These are phyloP conservation scores for Spinacia oleracea DNA, from an alignment of 179 eudicot species.

Conservation along the genomic window DNA sequence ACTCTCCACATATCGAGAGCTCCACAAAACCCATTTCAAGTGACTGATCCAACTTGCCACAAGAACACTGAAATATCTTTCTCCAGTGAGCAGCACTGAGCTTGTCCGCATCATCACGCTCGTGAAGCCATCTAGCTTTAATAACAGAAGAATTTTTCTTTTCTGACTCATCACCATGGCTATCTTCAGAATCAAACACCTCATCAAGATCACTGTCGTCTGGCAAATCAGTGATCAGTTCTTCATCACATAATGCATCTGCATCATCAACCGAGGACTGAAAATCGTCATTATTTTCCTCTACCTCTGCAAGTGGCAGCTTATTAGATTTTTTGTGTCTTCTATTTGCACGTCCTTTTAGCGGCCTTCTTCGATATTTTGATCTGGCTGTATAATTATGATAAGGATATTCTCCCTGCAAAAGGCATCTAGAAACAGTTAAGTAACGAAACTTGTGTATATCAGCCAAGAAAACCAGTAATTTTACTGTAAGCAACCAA, in stretches of 20 bases:
- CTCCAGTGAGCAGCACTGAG: conserved; percentile 85
- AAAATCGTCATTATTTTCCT: conserved; percentile 40
- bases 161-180: conserved; percentile 25
- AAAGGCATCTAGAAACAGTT: conserved; percentile 13
- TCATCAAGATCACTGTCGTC: conserved; percentile 30
- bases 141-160: conserved; percentile 31
- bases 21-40: conserved; percentile 58
- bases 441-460: background rate
- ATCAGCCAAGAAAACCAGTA: background rate
- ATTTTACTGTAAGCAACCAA: background rate
- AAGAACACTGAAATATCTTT: conserved; percentile 73
- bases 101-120: conserved; percentile 69
- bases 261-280: conserved; percentile 24
- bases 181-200: conserved; percentile 27
- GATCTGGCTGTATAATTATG: conserved; percentile 87
- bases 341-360: conserved; percentile 37
- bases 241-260: conserved; percentile 42
- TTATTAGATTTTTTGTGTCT: conserved; percentile 31
- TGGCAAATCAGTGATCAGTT: conserved; percentile 24
- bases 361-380: conserved; percentile 54
- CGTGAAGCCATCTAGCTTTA: conserved; percentile 84
- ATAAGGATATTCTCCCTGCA: conserved; percentile 90
- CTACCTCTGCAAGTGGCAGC: conserved; percentile 28
- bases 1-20: conserved; percentile 84
- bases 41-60: conserved; percentile 63